Base-by-base conservation (phyloP, 352 stramenopile species). In the Phytophthora cactorum region DNA sequence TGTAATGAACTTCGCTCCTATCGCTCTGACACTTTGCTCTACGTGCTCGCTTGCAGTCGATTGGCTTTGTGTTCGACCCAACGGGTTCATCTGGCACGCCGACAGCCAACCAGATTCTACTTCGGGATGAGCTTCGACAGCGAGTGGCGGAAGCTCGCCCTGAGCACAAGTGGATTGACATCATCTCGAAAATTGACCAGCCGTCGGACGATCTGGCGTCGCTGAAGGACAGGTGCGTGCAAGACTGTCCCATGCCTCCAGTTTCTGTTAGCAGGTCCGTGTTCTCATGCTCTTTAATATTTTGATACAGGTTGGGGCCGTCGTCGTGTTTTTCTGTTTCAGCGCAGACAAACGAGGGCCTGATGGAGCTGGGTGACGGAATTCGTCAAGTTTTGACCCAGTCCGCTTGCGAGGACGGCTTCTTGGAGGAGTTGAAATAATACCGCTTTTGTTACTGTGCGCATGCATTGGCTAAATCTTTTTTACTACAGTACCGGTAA, bases 21-120 rank as follows among this genome's bases (percentile, higher is more conserved):
- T 47, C 5, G 15, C 12, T 50, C 34, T 67, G 36, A 64, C 56
- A 29, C 3, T 50, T 60, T 67, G 45, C 27, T 57, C 47, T 41
- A n/a, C 41, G 28, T 65, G 27, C 45, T 52, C 6, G 15, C 53
- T 43, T 72, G 27, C 52, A 93, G 86, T 84, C 84, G 3, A 89
- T 95, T 34, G 88, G 88, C 46, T 96, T 94, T 74, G 88, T 96
- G 22, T 92, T 96, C 43, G 88, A 96, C 39, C 86, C 88, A 50
- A 92, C 85, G 0, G 85, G 79, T 0, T 53, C 59, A 22, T 94
- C 84, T n/a, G 86, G 86, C 8, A 93, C 86, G 7, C 56, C 82
- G 0, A 73, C 90, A 27, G 46, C 58, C 2, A 81, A 92, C 52
- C 88, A 96, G 50, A 38, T 96, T 14, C 58, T 79, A 27, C 75